Evolutionary conservation across 176 grass and related monocot genomes (phyloP).

Genomic region (Phoenix dactylifera): DNA sequence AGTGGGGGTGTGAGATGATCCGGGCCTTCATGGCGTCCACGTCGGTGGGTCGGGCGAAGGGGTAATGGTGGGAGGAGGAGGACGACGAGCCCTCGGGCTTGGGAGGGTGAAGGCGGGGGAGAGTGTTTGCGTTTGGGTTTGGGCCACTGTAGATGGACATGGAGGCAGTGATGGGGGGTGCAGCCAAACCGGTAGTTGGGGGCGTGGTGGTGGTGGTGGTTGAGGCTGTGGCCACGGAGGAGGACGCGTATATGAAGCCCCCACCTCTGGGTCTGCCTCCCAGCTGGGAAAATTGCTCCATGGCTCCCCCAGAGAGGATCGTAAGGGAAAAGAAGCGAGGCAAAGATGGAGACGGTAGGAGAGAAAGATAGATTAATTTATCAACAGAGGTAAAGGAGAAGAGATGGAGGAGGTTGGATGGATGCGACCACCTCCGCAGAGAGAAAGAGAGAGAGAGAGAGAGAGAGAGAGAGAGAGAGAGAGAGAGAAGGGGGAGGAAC

Average conservation of each 20-base stretch:
- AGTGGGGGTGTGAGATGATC: conserved; percentile 94
- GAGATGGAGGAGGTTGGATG: too few species aligned
- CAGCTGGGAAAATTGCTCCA: conserved; percentile 19
- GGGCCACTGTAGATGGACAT: neutral
- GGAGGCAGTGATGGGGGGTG: neutral
- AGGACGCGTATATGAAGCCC: conserved; percentile 4
- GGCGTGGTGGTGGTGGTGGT: neutral
- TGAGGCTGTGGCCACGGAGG: neutral
- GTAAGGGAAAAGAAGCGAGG: too few species aligned
- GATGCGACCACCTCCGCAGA: too few species aligned
- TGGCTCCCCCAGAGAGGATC: neutral
- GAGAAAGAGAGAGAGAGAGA: too few species aligned
- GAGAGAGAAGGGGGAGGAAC: too few species aligned
- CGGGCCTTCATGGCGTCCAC: conserved; percentile 88
- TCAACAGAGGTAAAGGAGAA: too few species aligned
- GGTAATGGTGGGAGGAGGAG: conserved; percentile 36
- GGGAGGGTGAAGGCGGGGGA: conserved; percentile 37
- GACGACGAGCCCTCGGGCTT: conserved; percentile 29
- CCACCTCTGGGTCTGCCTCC: conserved; percentile 2
- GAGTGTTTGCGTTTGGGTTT: conserved; percentile 1
- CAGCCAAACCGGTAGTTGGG: neutral
- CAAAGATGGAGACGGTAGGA: too few species aligned
- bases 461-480: too few species aligned
- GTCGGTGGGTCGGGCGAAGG: conserved; percentile 28
- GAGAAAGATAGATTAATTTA: too few species aligned